phyloP scores from a whole-genome alignment of 805 yeast species.

The Metschnikowia hibisci region DNA sequence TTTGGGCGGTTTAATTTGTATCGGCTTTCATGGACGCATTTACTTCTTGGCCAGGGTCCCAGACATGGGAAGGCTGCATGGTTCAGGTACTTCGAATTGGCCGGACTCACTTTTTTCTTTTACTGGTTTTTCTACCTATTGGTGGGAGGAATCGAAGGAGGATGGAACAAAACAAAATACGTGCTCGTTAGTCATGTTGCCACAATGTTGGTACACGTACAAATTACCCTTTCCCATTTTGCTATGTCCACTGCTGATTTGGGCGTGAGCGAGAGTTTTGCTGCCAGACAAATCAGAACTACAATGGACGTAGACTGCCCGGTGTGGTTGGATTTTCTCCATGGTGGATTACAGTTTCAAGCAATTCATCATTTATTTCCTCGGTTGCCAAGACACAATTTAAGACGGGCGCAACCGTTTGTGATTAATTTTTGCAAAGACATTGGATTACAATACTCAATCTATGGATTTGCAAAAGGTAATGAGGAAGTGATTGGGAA shows the following conservation, averaged over 20 bases:
- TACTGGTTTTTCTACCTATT: conserved; percentile 79
- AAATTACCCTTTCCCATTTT: conserved; percentile 83
- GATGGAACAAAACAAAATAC: conserved; percentile 52
- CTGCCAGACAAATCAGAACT: conserved; percentile 77
- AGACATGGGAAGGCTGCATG: conserved; percentile 78
- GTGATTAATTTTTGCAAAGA: conserved; percentile 73
- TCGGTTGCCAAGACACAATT: conserved; percentile 81
- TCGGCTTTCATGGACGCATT: conserved; percentile 73
- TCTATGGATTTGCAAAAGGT: conserved; percentile 80
- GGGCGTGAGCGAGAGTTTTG: conserved; percentile 75
- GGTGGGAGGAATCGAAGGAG: conserved; percentile 50
- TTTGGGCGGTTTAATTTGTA: conserved; percentile 87
- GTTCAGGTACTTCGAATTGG: conserved; percentile 75
- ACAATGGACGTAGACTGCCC: conserved; percentile 97
- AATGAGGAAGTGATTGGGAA: conserved; percentile 66
- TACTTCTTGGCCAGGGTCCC: conserved; percentile 76
- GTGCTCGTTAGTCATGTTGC: conserved; percentile 71
- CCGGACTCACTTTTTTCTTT: conserved; percentile 63
- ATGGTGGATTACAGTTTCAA: conserved; percentile 91
- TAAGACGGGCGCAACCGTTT: conserved; percentile 66
- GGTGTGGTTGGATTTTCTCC: conserved; percentile 84
- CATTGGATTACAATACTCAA: conserved; percentile 74
- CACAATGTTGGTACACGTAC: conserved; percentile 92
- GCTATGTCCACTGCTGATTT: conserved; percentile 91
- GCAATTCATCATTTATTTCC: conserved; percentile 90